Conservation (phyloP, 208 protist genomes). For the Leishmania arabica region DNA sequence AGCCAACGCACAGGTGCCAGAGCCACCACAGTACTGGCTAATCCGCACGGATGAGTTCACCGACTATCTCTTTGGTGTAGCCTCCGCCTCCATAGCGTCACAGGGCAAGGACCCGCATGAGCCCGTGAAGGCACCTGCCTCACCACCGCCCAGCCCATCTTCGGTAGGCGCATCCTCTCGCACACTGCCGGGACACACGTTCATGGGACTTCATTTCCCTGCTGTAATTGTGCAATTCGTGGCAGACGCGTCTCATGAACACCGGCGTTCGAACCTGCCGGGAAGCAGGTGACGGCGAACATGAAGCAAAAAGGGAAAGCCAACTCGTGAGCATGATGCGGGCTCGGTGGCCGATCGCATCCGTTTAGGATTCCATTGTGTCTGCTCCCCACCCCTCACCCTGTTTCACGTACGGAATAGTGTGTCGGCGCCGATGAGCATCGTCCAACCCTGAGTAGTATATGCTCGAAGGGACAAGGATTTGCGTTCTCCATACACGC, state of each 20-base stretch:
- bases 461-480: neutral
- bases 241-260: neutral
- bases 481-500: neutral
- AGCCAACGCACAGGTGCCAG: constrained; percentile 7
- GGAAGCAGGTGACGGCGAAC: neutral
- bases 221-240: constrained; percentile 13
- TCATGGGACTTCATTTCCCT: constrained; percentile 32
- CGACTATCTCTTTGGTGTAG: constrained; percentile 54
- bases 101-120: neutral
- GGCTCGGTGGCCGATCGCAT: neutral
- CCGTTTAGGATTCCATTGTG: neutral
- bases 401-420: neutral
- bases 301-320: neutral
- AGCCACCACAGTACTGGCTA: constrained; percentile 51
- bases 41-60: constrained; percentile 66
- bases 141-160: neutral
- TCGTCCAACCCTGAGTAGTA: neutral
- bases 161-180: constrained; percentile 6
- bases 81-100: constrained; percentile 4
- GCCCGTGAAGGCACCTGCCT: neutral
- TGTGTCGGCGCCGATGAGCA: neutral
- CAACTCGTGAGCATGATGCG: neutral
- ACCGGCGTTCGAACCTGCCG: no score
- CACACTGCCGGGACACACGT: constrained; percentile 25
- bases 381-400: neutral